Evolutionary conservation across 1,139 yeast species (phyloP).

Genomic region (Scheffersomyces illinoinensis): DNA sequence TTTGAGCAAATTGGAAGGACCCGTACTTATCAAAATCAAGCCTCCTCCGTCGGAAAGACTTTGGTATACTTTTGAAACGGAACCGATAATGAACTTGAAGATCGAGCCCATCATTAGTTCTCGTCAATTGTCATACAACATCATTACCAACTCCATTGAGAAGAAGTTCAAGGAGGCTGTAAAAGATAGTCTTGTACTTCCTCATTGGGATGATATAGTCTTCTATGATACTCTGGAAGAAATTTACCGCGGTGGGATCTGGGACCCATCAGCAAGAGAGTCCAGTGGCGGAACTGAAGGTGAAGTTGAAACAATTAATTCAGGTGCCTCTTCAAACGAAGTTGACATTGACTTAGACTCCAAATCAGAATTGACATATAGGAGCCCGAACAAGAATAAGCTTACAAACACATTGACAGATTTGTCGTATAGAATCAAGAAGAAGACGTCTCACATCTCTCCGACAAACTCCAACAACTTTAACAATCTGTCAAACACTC

Average conservation of each 20-base stretch:
- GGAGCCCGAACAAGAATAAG: slow-evolving; percentile 7
- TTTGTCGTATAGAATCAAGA: slow-evolving; percentile 34
- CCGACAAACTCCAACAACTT: neutral
- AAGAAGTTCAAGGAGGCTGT: slow-evolving; percentile 78
- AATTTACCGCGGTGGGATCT: slow-evolving; percentile 86
- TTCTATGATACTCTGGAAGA: slow-evolving; percentile 67
- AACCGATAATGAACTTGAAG: slow-evolving; percentile 72
- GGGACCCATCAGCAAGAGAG: slow-evolving; percentile 56
- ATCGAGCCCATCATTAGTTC: slow-evolving; percentile 90
- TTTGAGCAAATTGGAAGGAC: slow-evolving; percentile 70
- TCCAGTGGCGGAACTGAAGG: slow-evolving; percentile 1
- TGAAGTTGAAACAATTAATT: slow-evolving; percentile 3
- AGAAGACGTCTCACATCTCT: slow-evolving; percentile 3
- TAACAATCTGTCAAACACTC: neutral
- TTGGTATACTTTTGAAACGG: slow-evolving; percentile 86
- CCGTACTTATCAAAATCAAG: slow-evolving; percentile 65
- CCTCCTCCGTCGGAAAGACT: slow-evolving; percentile 89
- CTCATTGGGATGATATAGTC: slow-evolving; percentile 85
- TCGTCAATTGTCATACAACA: slow-evolving; percentile 71
- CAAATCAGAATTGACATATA: slow-evolving; percentile 1
- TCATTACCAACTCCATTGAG: slow-evolving; percentile 79
- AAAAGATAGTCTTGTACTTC: slow-evolving; percentile 76
- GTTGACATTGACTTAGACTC: neutral
- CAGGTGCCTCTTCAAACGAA: neutral
- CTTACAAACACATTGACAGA: slow-evolving; percentile 33